These are phyloP conservation scores for Graphilbum ipis-grandicollis DNA, from an alignment of 2,329 filamentous ascomycete genomes.

Conservation along the genomic window DNA sequence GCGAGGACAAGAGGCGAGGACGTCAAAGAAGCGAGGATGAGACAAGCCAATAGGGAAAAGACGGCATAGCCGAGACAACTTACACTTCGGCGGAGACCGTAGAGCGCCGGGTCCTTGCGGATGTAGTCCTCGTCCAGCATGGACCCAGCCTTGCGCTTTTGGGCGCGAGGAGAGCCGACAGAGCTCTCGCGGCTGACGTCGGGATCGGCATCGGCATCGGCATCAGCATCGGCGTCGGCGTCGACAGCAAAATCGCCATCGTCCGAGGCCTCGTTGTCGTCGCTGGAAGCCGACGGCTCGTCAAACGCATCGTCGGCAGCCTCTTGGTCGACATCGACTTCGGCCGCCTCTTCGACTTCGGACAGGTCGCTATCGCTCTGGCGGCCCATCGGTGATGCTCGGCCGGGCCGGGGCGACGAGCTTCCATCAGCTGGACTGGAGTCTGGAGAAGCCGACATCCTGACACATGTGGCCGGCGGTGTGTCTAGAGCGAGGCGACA, in stretches of 20 bases:
- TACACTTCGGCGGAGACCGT: conserved; percentile 87
- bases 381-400: conserved; percentile 16
- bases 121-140: conserved; percentile 69
- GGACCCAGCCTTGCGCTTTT: conserved; percentile 52
- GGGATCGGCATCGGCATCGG: conserved; percentile 56
- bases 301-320: conserved; percentile 13
- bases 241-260: conserved; percentile 54
- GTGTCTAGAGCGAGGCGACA: conserved; percentile 3
- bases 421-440: conserved; percentile 50
- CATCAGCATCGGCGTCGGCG: conserved; percentile 21
- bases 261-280: conserved; percentile 39
- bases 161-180: conserved; percentile 46
- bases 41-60: conserved; percentile 1
- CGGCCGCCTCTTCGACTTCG: conserved; percentile 39
- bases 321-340: conserved; percentile 35
- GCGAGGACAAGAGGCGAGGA: too few species aligned
- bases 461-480: conserved; percentile 26
- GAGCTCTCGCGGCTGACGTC: conserved; percentile 51
- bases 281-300: conserved; percentile 24
- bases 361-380: conserved; percentile 63
- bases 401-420: conserved; percentile 27
- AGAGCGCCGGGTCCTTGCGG: conserved; percentile 80
- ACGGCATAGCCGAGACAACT: conserved; percentile 15
- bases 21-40: conserved; percentile 14
- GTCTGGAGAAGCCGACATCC: conserved; percentile 46